These are phyloP conservation scores for Alternaria sp. DNA, from an alignment of 2,329 filamentous ascomycete species.

Conservation along the genomic window DNA sequence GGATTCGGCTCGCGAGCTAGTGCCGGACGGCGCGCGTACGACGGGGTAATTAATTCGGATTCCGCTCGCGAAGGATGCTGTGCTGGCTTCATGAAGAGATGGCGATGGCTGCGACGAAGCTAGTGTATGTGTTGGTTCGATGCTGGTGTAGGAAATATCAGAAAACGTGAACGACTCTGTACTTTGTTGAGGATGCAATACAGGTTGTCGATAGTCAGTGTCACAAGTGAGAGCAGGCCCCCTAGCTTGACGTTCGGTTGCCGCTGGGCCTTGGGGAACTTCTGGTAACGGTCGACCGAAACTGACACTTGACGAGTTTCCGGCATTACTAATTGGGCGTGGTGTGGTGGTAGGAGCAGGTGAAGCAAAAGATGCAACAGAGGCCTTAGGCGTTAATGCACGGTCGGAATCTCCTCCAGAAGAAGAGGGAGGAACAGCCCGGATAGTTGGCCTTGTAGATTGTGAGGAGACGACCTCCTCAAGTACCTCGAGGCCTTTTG, in stretches of 20 bases:
- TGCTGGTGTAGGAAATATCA: slow-evolving; percentile 42
- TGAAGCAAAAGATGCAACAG: slow-evolving; percentile 46
- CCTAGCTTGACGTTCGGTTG: slow-evolving; percentile 37
- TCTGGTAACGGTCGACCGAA: slow-evolving; percentile 30
- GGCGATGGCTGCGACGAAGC: slow-evolving; percentile 37
- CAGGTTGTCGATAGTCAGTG: slow-evolving; percentile 37
- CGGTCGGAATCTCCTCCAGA: slow-evolving; percentile 40
- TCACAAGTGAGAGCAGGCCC: slow-evolving; percentile 43
- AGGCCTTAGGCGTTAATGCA: slow-evolving; percentile 46
- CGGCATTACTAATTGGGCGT: slow-evolving; percentile 32
- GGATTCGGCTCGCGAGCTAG: slow-evolving; percentile 44
- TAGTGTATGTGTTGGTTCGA: slow-evolving; percentile 35
- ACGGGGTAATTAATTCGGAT: slow-evolving; percentile 45
- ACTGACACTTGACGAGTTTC: slow-evolving; percentile 38
- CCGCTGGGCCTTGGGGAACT: slow-evolving; percentile 33
- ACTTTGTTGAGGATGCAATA: slow-evolving; percentile 35
- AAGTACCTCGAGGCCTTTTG: slow-evolving; percentile 43
- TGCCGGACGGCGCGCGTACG: slow-evolving; percentile 45
- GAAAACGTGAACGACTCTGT: slow-evolving; percentile 46
- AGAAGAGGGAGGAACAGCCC: slow-evolving; percentile 47
- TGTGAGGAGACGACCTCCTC: slow-evolving; percentile 37
- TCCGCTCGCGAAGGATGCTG: slow-evolving; percentile 43
- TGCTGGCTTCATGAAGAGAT: slow-evolving; percentile 45
- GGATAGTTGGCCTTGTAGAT: slow-evolving; percentile 41
- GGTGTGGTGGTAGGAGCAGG: slow-evolving; percentile 32